Base-by-base conservation (phyloP, 305 asterid genomes). In the Solanum hybrid region DNA sequence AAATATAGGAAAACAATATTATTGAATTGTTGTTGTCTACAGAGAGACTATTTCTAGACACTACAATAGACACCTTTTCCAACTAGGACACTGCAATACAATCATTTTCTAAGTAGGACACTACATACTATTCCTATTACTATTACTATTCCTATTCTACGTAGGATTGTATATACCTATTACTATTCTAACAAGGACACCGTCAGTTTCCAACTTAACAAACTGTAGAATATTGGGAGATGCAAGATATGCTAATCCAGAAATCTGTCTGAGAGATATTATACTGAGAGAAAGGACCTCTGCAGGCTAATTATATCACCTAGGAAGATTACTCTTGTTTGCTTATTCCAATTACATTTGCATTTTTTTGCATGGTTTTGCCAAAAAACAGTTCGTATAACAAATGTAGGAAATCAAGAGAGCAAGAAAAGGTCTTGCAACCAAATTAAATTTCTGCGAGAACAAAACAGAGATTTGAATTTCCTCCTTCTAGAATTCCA, bases 241-340 rank as follows among this genome's bases (percentile, higher is more conserved):
- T 37, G 22, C 10, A 80, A 79, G 29, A 79, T 79, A 33, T 33
- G 29, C 29, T 27, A 39, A 83, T 10, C 39, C 20, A 83, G 73
- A 45, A 27, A 27, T 29, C 88, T 83, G 17, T 68, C 38, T 83
- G 73, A 41, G 87, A 27, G 83, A 33, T 33, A 33, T 33, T 78
- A 17, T 32, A 78, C 73, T 4, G 37, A 87, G 85, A 88, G 86
- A 78, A 41, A 87, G 37, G 79, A 97, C 99, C 99, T 96, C 98
- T 94, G 93, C 98, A 95, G 91, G 93, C 93, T 86, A 98, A 93
- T 93, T 97, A 82, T 8, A 82, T 82, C 14, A 82, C 70, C 87
- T 39, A 82, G 72, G 97, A 32, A 97, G 91, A 82, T 95, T 93
- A 91, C 72, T 27, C 72, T 27, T 45, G 73, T 82, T 80, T 36